phyloP scores from a whole-genome alignment of 2,329 filamentous ascomycete species.

The Neofusicoccum cordaticola region DNA sequence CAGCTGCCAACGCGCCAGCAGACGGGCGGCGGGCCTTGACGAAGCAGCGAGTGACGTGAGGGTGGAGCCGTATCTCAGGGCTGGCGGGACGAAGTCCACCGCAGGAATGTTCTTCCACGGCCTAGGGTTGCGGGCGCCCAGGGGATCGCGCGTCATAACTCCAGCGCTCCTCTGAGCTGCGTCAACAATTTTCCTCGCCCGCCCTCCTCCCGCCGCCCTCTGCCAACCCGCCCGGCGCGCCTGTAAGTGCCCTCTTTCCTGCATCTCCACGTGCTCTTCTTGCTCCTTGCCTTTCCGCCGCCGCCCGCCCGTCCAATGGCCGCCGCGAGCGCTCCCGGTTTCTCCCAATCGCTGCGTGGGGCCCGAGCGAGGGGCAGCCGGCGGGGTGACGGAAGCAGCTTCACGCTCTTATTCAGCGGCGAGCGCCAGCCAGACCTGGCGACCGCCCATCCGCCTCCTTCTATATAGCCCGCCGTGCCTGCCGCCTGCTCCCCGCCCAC shows the following conservation, averaged over 20 bases:
- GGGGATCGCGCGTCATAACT: conserved; percentile 9
- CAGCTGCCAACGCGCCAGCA: too few relatives aligned
- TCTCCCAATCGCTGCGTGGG: background rate
- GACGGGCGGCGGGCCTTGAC: too few relatives aligned
- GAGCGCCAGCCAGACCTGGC: background rate
- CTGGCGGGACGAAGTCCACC: background rate
- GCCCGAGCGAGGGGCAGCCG: conserved; percentile 1
- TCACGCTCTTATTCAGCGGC: conserved; percentile 1
- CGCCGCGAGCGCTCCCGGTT: background rate
- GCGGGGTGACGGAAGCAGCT: conserved; percentile 13
- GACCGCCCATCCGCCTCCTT: background rate
- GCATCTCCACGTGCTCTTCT: background rate
- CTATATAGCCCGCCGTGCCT: background rate
- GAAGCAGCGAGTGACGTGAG: background rate
- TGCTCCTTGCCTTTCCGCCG: background rate
- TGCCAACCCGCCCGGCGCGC: background rate
- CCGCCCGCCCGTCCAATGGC: conserved; percentile 5
- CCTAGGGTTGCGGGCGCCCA: background rate
- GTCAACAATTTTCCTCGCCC: conserved; percentile 14
- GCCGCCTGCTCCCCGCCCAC: background rate
- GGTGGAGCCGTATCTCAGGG: background rate
- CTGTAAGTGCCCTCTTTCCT: background rate
- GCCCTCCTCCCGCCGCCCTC: background rate
- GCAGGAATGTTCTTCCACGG: conserved; percentile 12
- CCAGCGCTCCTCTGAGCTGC: background rate